Base-by-base conservation (phyloP, 129 eudicot genomes). In the Arctium minus region DNA sequence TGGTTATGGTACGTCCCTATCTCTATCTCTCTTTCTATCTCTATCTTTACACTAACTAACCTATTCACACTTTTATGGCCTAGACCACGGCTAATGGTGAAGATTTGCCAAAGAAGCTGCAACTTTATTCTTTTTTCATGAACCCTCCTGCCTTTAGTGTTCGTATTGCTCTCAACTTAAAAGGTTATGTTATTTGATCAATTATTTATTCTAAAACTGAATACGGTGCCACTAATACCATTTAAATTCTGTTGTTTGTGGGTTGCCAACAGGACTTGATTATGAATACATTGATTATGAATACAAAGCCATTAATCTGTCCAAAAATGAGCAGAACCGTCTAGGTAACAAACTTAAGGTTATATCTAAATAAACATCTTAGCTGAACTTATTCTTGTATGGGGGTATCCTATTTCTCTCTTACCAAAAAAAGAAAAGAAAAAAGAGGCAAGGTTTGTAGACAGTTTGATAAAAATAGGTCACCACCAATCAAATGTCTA, bases 281-380 rank as follows among this genome's bases (percentile, higher is more conserved):
- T 94, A 87, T 84, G 98, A 92, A 80, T 94, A 94, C 83, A 87
- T 94, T 76, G 89, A 88, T 39, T 94, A 87, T 84, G 98, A 92
- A 80, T 94, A 94, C 83, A 87, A 74, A 83, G 82, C 93, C 6
- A 83, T 90, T 73, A 86, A 94, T 82, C 91, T 94, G 86, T 78
- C 88, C 65, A 92, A 84, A 87, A 88, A 86, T 27, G 97, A 91
- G 29, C 97, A 91, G 30, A 44, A 50, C 12, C 77, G 39, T 62
- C 94, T 92, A 48, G 98, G 98, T 94, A 74, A 83, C 80, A 40
- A 5, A 69, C 9, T 33, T 1, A 6, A 6, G 46, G 46, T 40
- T 40, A 40, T 40, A 40, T 40, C 46, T 40, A 8, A 5, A 40
- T 40, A 1, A 40, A 1, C 46, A 40, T 40, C 9, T 40, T 40